Conservation (phyloP, 1,284 basidiomycete genomes). For the Microbotryum lychnidis-dioicae region DNA sequence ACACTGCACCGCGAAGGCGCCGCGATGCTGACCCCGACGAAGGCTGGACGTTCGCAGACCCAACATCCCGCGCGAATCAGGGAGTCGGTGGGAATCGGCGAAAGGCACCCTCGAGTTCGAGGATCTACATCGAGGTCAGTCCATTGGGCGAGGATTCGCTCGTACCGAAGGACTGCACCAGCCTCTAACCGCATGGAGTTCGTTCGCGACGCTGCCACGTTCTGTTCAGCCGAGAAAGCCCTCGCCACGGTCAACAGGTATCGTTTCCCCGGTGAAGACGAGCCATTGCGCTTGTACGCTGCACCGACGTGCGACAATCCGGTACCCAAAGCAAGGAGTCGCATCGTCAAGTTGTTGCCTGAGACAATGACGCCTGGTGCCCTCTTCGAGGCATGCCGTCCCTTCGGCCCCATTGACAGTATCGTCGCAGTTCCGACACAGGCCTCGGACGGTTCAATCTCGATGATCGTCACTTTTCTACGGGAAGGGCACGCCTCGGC, state of each 20-base stretch:
- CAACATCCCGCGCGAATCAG: not conserved
- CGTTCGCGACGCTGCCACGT: not conserved
- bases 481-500: slow-evolving; percentile 19
- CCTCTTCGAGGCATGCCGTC: slow-evolving; percentile 29
- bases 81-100: not conserved
- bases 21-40: not conserved
- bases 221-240: slow-evolving; percentile 31
- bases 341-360: slow-evolving; percentile 32
- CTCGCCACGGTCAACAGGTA: slow-evolving; percentile 30
- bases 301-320: slow-evolving; percentile 12
- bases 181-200: not conserved
- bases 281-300: slow-evolving; percentile 11
- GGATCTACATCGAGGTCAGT: slow-evolving; percentile 6
- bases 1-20: not conserved
- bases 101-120: slow-evolving; percentile 19
- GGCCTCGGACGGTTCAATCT: slow-evolving; percentile 10
- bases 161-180: not conserved
- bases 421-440: slow-evolving; percentile 1
- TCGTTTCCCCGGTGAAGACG: slow-evolving; percentile 10
- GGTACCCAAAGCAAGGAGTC: slow-evolving; percentile 15
- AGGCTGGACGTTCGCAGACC: not conserved
- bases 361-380: slow-evolving; percentile 12
- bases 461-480: slow-evolving; percentile 27
- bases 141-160: not conserved
- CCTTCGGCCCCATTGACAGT: slow-evolving; percentile 31